phyloP scores from a whole-genome alignment of 495 filamentous ascomycete species.

The Aspergillus funiculosus region DNA sequence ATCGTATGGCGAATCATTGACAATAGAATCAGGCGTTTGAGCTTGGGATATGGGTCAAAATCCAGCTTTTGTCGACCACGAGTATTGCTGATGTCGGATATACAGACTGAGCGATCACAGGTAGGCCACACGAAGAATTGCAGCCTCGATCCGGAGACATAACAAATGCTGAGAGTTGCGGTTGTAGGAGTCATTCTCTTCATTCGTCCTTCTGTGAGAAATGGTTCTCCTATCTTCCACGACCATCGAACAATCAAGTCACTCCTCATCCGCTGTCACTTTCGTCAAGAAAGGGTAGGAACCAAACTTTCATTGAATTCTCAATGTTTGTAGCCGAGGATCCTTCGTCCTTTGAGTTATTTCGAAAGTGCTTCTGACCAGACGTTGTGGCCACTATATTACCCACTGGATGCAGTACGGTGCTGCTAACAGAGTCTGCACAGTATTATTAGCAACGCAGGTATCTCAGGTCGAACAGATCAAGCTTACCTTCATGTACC shows the following conservation, averaged over 20 bases:
- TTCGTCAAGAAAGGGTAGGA: constrained; percentile 27
- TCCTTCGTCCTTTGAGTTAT: constrained; percentile 13
- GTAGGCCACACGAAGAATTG: too few relatives aligned
- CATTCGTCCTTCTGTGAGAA: neutral
- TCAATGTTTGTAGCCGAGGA: constrained; percentile 28
- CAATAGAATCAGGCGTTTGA: too few relatives aligned
- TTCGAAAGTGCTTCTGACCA: constrained; percentile 45
- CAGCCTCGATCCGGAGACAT: too few relatives aligned
- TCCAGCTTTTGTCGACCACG: too few relatives aligned
- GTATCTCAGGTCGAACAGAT: neutral
- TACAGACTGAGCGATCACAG: too few relatives aligned
- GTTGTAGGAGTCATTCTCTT: too few relatives aligned
- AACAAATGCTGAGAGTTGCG: too few relatives aligned
- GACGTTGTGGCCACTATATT: constrained; percentile 70
- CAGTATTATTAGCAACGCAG: constrained; percentile 17
- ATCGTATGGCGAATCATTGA: too few relatives aligned
- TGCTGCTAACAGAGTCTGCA: constrained; percentile 53
- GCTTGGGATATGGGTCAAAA: too few relatives aligned
- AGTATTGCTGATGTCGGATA: too few relatives aligned
- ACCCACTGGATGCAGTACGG: constrained; percentile 61
- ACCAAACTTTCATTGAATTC: constrained; percentile 64
- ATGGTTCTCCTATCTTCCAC: neutral
- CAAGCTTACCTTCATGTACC: constrained; percentile 46
- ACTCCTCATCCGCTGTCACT: neutral
- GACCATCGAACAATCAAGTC: neutral